A percentile compares a stretch with the other conserved stretches of the same genome.
Conservation (phyloP, 2,329 filamentous ascomycete genomes). For the Venturia effusa region DNA sequence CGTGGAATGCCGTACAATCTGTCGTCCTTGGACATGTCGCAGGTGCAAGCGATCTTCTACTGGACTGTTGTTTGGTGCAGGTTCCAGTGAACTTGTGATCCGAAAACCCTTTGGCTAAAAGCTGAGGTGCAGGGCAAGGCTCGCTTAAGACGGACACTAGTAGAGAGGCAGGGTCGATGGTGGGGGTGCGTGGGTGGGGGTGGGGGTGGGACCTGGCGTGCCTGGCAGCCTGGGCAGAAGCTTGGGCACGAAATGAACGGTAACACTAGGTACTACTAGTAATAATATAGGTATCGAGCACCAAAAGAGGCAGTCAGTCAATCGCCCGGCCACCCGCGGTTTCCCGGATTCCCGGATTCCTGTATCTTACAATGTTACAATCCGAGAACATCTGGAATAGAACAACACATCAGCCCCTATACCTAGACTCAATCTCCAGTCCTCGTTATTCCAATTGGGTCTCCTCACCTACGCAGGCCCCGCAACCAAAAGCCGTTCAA, state of each 20-base stretch:
- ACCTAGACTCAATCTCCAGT: neutral
- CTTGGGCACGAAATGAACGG: too few species aligned
- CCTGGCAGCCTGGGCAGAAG: too few species aligned
- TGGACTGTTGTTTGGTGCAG: neutral
- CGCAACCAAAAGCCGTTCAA: neutral
- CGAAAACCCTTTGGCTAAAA: neutral
- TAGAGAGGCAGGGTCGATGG: too few species aligned
- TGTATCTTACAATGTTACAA: too few species aligned
- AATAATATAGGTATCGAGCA: too few species aligned
- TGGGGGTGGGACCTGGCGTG: too few species aligned
- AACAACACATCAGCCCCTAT: neutral
- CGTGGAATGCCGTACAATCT: conserved; percentile 68
- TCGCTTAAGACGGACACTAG: too few species aligned
- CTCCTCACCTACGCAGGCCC: neutral
- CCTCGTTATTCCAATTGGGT: neutral
- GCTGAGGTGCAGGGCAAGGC: neutral
- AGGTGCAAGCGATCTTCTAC: neutral
- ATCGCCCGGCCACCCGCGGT: too few species aligned
- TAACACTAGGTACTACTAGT: too few species aligned
- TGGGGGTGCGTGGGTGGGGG: too few species aligned
- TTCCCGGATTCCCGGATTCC: too few species aligned
- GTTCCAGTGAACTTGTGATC: neutral
- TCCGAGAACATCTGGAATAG: neutral
- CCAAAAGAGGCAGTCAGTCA: too few species aligned
- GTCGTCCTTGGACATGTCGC: conserved; percentile 38